Percentiles rank a stretch among this genome's conserved stretches.
Evolutionary conservation across 768 basidiomycete species (phyloP).

Genomic region (Suillus hirtellus): DNA sequence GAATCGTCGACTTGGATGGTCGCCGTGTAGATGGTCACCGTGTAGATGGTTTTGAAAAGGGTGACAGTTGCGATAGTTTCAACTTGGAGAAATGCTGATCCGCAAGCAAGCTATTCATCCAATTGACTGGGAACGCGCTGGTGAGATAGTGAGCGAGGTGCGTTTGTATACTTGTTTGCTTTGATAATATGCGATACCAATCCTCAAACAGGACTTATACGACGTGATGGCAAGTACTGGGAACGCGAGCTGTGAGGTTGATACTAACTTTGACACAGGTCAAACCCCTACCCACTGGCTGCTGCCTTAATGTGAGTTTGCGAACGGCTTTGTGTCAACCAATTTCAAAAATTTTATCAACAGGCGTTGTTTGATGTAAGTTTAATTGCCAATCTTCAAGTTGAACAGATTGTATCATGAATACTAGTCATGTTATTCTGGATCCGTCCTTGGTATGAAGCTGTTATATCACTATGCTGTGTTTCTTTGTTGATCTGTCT

Average conservation of each 20-base stretch:
- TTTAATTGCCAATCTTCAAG: conserved; percentile 5
- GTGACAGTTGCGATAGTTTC: background rate
- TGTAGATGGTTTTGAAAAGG: conserved; percentile 1
- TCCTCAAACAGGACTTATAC: background rate
- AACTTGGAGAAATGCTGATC: background rate
- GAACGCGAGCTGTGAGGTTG: background rate
- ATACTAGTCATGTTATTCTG: conserved; percentile 11
- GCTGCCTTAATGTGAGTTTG: background rate
- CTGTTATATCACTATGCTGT: no score
- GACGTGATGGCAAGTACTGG: conserved; percentile 1
- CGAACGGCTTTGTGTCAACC: background rate
- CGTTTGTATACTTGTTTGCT: background rate
- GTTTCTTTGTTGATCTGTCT: conserved; percentile 1
- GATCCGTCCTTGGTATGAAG: conserved; percentile 6
- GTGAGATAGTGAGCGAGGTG: conserved; percentile 3
- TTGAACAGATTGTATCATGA: background rate
- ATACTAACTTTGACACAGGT: background rate
- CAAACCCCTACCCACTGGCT: conserved; percentile 1
- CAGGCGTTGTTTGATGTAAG: conserved; percentile 14
- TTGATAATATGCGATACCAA: background rate
- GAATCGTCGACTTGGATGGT: conserved; percentile 1
- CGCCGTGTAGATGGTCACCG: background rate
- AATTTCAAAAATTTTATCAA: background rate
- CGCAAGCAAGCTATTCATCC: conserved; percentile 3
- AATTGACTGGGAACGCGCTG: conserved; percentile 1